Percentiles rank a stretch among this genome's conserved stretches.
Evolutionary conservation across 805 yeast species (phyloP).

Genomic region (Metschnikowia kunwiensis): DNA sequence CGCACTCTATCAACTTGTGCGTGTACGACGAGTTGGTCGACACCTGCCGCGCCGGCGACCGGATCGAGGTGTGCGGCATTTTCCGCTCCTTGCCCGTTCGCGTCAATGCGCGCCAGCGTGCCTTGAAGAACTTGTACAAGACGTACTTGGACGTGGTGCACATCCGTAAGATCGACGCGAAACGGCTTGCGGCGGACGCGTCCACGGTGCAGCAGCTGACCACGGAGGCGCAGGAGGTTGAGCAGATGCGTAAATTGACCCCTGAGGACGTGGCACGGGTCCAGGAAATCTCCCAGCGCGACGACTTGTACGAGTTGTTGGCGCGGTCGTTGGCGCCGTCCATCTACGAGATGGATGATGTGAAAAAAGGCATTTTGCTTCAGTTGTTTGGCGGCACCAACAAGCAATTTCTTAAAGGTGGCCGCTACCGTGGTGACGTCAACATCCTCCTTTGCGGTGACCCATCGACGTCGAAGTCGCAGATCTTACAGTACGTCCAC

Average conservation of each 20-base stretch:
- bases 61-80: conserved; percentile 92
- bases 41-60: conserved; percentile 92
- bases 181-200: conserved; percentile 75
- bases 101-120: conserved; percentile 78
- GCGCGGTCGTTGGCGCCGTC: conserved; percentile 96
- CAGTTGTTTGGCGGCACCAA: conserved; percentile 96
- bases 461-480: conserved; percentile 97
- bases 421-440: conserved; percentile 93
- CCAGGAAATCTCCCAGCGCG: conserved; percentile 56
- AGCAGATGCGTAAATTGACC: conserved; percentile 67
- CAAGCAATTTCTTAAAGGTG: conserved; percentile 84
- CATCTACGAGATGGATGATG: conserved; percentile 93
- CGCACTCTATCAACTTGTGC: conserved; percentile 90
- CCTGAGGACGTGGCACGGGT: conserved; percentile 69
- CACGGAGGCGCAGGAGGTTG: conserved; percentile 65
- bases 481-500: conserved; percentile 89
- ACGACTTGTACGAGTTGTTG: conserved; percentile 79
- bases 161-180: conserved; percentile 78
- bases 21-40: conserved; percentile 96
- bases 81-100: conserved; percentile 91
- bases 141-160: conserved; percentile 95
- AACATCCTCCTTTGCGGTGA: conserved; percentile 93
- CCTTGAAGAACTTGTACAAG: conserved; percentile 79
- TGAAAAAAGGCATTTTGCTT: conserved; percentile 87
- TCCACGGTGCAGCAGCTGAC: conserved; percentile 63